These are phyloP conservation scores for Auxenochlorella pyrenoidosa DNA, from an alignment of 139 green algal species.

Conservation along the genomic window DNA sequence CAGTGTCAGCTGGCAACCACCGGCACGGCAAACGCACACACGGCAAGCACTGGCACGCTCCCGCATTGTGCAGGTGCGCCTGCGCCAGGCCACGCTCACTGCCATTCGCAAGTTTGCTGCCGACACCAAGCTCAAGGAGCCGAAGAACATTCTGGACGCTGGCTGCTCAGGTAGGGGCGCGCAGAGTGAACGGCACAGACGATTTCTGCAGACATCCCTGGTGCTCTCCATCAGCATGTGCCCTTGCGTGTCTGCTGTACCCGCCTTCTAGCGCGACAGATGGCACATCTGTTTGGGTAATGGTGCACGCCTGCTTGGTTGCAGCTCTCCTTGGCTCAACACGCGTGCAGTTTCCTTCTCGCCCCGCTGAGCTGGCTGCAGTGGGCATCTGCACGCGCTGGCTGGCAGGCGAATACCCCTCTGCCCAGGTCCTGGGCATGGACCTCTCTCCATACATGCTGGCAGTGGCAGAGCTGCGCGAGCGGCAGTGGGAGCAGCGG, in stretches of 20 bases:
- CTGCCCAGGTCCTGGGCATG: constrained; percentile 67
- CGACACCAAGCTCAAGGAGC: constrained; percentile 32
- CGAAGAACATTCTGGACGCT: constrained; percentile 73
- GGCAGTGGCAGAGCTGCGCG: constrained; percentile 80
- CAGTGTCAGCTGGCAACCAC: not conserved
- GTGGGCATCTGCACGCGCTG: constrained; percentile 71
- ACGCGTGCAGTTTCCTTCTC: too few species aligned
- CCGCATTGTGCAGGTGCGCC: constrained; percentile 34
- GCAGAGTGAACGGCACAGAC: too few species aligned
- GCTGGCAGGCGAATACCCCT: constrained; percentile 66
- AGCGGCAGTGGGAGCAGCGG: constrained; percentile 45
- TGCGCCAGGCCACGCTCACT: constrained; percentile 54
- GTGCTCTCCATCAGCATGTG: too few species aligned
- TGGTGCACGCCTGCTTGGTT: not conserved
- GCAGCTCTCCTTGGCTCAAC: too few species aligned
- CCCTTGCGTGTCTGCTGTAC: not conserved
- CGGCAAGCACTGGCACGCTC: not conserved
- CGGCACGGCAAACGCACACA: too few species aligned
- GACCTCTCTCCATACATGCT: constrained; percentile 91
- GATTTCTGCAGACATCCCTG: too few species aligned
- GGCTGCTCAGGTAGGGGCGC: constrained; percentile 72
- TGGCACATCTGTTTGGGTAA: not conserved
- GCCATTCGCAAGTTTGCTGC: constrained; percentile 52
- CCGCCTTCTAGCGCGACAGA: not conserved
- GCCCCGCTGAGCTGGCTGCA: not conserved